These are phyloP conservation scores for Candida sanyaensis DNA, from an alignment of 1,139 yeast genomes.

Conservation along the genomic window DNA sequence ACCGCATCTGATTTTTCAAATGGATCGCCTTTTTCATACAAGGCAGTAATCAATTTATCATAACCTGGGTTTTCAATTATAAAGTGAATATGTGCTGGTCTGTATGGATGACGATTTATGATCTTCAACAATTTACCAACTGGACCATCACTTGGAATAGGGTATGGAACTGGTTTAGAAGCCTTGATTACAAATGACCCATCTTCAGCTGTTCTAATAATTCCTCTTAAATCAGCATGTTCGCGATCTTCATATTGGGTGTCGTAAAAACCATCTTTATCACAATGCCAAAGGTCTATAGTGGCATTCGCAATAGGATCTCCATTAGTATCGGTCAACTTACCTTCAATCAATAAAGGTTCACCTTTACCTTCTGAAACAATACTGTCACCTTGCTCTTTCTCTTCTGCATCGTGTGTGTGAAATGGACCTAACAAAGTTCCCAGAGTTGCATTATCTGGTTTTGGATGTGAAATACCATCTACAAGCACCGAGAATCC, in stretches of 20 bases:
- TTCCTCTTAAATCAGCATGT: conserved; percentile 33
- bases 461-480: conserved; percentile 31
- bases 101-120: conserved; percentile 36
- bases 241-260: conserved; percentile 26
- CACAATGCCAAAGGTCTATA: conserved; percentile 41
- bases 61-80: conserved; percentile 27
- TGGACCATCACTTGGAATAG: conserved; percentile 43
- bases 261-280: conserved; percentile 38
- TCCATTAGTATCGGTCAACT: conserved; percentile 25
- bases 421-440: conserved; percentile 37
- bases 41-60: conserved; percentile 31
- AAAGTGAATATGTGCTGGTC: conserved; percentile 40
- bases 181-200: conserved; percentile 31
- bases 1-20: conserved; percentile 34
- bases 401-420: conserved; percentile 30
- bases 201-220: conserved; percentile 24
- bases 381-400: conserved; percentile 26
- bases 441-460: conserved; percentile 29
- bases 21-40: conserved; percentile 30
- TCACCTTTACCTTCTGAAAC: conserved; percentile 32
- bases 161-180: conserved; percentile 36
- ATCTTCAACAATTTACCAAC: conserved; percentile 31
- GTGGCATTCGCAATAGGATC: conserved; percentile 27
- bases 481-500: conserved; percentile 35
- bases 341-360: conserved; percentile 23